phyloP scores from a whole-genome alignment of 192 early-diverging fungal genomes.

The Dimargaris verticillata region DNA sequence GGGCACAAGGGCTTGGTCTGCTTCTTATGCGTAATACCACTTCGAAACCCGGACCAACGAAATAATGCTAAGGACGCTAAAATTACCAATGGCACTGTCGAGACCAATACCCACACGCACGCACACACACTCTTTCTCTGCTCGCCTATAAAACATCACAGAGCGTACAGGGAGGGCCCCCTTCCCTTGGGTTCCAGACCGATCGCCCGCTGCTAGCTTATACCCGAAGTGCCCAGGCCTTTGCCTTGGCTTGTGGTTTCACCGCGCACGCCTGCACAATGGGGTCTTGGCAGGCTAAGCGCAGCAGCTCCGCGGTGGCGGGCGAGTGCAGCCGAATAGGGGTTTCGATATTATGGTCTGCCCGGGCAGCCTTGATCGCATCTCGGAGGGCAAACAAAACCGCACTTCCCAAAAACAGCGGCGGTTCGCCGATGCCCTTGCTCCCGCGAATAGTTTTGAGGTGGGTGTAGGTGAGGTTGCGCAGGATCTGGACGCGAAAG shows the following conservation, averaged over 20 bases:
- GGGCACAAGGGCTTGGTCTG: too few species aligned
- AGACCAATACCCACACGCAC: too few species aligned
- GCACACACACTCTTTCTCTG: too few species aligned
- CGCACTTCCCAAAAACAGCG: constrained; percentile 62
- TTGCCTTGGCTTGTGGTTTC: background rate
- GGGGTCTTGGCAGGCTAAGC: constrained; percentile 51
- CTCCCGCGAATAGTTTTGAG: constrained; percentile 61
- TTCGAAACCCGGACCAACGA: too few species aligned
- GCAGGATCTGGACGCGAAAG: constrained; percentile 52
- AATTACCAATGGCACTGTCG: too few species aligned
- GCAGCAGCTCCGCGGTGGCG: constrained; percentile 60
- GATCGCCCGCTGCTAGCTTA: too few species aligned
- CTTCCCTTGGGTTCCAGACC: too few species aligned
- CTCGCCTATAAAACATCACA: too few species aligned
- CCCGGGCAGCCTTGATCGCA: constrained; percentile 55
- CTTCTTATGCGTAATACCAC: too few species aligned
- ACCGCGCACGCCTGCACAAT: constrained; percentile 22
- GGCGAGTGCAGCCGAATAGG: constrained; percentile 50
- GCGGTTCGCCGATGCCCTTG: constrained; percentile 80
- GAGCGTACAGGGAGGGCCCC: too few species aligned
- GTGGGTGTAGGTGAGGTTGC: constrained; percentile 29
- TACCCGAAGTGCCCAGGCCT: background rate
- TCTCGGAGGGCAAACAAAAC: constrained; percentile 68
- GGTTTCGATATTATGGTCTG: constrained; percentile 20
- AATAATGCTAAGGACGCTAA: too few species aligned